Base-by-base conservation (phyloP, 1,284 basidiomycete genomes). In the Takashimella tepidaria region DNA sequence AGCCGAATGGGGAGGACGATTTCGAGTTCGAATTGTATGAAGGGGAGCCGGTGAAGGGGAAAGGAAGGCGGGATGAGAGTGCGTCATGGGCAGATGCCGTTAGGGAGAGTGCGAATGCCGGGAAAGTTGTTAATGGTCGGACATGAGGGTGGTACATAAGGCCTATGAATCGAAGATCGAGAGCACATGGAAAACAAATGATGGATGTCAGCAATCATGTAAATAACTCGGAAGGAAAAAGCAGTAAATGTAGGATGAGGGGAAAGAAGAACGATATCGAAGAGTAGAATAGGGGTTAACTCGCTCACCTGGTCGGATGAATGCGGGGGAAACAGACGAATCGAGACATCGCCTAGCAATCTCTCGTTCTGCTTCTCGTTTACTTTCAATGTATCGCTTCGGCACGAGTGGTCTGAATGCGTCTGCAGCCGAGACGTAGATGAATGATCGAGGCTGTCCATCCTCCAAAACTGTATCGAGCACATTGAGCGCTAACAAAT, bases 71-170 rank as follows among this genome's bases (percentile, higher is more conserved):
- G 16, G 31, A 37, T 8, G 31, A 37, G 16, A 65, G 77, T 74
- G 23, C 84, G 80, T 25, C 85, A 85, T 26, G 85, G 83, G 92
- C 59, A 4, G 67, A 49, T 66, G 89, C 82, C 31, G 91, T 85
- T 10, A 93, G 76, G 68, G 92, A 89, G 47, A 97, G 80, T 47
- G 92, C 71, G 2, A 88, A 87, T 0, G 95, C 92, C 41, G 89
- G 81, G 26, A 92, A 85, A 13, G 92, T 89, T 2, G 89, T 87
- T 45, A 92, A 72, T 5, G 96, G 95, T 31, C 92, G 85, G 57
- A 86, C 81, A 74, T 97, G 92, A 4, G 95, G 88, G 69, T 98
- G 92, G 76, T 98, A 98, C 70, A 98, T 91, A 50, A 98, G 79
- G 58, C 93, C 93, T 88, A 68, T 46, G 11, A 45, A n/a, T n/a